Percentiles rank a stretch among this genome's conserved stretches.
Conservation (phyloP, 2,329 filamentous ascomycete genomes). For the Talaromyces pinophilus region DNA sequence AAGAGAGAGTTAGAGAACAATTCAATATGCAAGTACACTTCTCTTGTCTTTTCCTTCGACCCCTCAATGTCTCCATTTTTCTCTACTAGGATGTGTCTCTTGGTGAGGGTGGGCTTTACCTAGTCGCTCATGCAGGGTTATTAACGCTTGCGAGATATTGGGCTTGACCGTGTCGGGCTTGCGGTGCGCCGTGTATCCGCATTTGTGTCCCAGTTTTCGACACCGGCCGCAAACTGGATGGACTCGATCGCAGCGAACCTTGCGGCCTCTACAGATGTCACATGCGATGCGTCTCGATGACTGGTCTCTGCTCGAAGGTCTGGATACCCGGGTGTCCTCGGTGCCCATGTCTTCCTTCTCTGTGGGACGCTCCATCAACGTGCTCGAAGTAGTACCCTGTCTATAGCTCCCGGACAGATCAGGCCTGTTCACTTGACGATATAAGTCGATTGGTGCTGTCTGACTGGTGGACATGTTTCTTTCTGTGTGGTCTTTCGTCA, state of each 20-base stretch:
- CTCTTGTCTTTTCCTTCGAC: not conserved
- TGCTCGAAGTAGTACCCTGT: not conserved
- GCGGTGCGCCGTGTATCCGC: slow-evolving; percentile 7
- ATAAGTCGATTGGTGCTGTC: not conserved
- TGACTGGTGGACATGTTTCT: not conserved
- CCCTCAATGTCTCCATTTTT: slow-evolving; percentile 5
- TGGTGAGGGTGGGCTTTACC: not conserved
- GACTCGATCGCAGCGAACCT: slow-evolving; percentile 12
- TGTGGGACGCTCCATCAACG: slow-evolving; percentile 4
- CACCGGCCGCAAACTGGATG: slow-evolving; percentile 8
- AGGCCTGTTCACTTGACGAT: not conserved
- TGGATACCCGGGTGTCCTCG: slow-evolving; percentile 2
- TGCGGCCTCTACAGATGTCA: slow-evolving; percentile 11
- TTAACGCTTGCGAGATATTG: slow-evolving; percentile 14
- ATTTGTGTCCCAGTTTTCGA: slow-evolving; percentile 2
- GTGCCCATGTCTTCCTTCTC: slow-evolving; percentile 8
- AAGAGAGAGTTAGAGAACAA: not conserved
- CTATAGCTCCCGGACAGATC: not conserved
- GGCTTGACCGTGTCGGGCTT: not conserved
- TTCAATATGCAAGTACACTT: not conserved
- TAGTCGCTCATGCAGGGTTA: slow-evolving; percentile 5
- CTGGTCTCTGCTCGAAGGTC: slow-evolving; percentile 7
- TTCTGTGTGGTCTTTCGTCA: not conserved
- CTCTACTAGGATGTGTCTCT: not conserved
- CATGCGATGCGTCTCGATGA: slow-evolving; percentile 11